Evolutionary conservation across 768 basidiomycete species (phyloP), one percentile per base, ranked within the genome.

Genomic region (Agaricus subrufescens): DNA sequence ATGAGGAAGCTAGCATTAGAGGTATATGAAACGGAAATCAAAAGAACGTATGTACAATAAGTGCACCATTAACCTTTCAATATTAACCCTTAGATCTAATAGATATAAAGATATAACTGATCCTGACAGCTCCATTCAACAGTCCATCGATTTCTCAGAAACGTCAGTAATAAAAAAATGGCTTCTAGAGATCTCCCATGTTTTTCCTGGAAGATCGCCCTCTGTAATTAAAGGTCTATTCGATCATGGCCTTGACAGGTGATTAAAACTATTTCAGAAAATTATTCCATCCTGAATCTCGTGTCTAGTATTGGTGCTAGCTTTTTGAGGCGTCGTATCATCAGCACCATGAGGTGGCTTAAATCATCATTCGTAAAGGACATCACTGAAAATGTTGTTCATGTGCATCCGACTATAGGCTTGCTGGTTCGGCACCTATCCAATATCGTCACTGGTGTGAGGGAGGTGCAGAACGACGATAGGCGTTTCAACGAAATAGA

Each of bases 21-120:
- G 2, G n/a, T 67, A 15, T 83, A 83, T 59, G 66, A 65, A 11
- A 51, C 69, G 1, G 81, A 83, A 54, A 80, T 84, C 23, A 70
- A 81, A 29, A 67, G 61, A 15, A 47, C 82, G 73, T 83, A 65
- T 57, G 69, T 55, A 12, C n/a, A 19, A 8, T 25, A 14, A 4
- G 23, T 26, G 4, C 27, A 37, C 40, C 34, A 26, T 23, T 23
- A 12, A 10, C 25, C 9, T 40, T 23, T 37, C 19, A 19, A 19
- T 19, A 10, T 11, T 6, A 9, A 3, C 15, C n/a, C 12, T n/a
- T 31, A 4, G 19, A 34, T 10, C 4, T 26, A 9, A 25, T 25
- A 50, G 50, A 38, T 50, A 50, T 23, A 40, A 50, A 26, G 50
- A 38, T 7, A 8, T 50, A 6, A 11, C 25, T 50, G 25, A 19